Percentiles rank a stretch among this genome's conserved stretches.
Evolutionary conservation across 768 basidiomycete genomes (phyloP).

Genomic region (Tylopilus rubrobrunneus): DNA sequence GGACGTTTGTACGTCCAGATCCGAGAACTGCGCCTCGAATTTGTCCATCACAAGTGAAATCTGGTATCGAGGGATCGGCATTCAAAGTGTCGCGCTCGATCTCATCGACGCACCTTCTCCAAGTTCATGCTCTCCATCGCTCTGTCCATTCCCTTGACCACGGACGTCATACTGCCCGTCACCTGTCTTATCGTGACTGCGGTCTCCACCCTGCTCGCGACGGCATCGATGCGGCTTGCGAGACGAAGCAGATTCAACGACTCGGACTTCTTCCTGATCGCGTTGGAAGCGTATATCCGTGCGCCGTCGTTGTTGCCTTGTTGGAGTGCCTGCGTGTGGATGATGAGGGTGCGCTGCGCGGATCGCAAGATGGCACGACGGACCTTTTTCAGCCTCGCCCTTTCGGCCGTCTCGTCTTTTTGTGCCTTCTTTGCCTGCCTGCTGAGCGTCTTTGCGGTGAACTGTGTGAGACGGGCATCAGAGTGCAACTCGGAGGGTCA

Average conservation of each 20-base stretch:
- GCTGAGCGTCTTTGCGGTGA: slow-evolving; percentile 94
- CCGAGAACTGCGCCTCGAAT: slow-evolving; percentile 94
- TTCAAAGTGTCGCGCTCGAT: neutral
- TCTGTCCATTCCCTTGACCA: slow-evolving; percentile 97
- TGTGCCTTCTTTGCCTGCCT: slow-evolving; percentile 97
- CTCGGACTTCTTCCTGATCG: slow-evolving; percentile 98
- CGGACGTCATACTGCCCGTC: slow-evolving; percentile 94
- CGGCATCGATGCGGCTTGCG: slow-evolving; percentile 91
- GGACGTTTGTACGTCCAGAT: slow-evolving; percentile 95
- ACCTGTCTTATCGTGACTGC: slow-evolving; percentile 98
- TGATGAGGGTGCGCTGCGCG: neutral
- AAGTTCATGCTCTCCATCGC: slow-evolving; percentile 99
- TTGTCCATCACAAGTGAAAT: slow-evolving; percentile 99
- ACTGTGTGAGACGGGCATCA: slow-evolving; percentile 45
- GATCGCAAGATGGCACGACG: slow-evolving; percentile 5
- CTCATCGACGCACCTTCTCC: slow-evolving; percentile 64
- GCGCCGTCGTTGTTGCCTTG: slow-evolving; percentile 98
- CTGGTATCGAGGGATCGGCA: slow-evolving; percentile 37
- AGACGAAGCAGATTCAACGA: slow-evolving; percentile 86
- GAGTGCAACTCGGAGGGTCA: slow-evolving; percentile 10
- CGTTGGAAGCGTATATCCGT: slow-evolving; percentile 96
- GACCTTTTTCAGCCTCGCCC: slow-evolving; percentile 90
- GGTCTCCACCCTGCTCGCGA: slow-evolving; percentile 94
- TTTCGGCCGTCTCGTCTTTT: slow-evolving; percentile 91
- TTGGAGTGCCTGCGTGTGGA: slow-evolving; percentile 69